Conservation (phyloP, 2,329 filamentous ascomycete species). For the Cadophora sp. region DNA sequence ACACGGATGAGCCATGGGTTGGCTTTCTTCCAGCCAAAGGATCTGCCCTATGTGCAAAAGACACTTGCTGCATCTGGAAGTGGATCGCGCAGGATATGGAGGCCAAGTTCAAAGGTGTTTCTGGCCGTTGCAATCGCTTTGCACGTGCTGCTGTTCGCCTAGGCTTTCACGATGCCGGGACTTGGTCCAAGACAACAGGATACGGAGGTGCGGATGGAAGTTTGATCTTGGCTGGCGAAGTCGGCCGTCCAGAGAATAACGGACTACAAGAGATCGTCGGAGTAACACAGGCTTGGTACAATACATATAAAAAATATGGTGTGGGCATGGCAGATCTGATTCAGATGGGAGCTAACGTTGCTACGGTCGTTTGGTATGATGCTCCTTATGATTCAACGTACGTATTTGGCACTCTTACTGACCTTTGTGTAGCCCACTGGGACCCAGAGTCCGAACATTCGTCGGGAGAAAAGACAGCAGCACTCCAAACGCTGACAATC, state of each 20-base stretch:
- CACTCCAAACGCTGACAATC: constrained; percentile 49
- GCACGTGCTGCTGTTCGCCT: constrained; percentile 55
- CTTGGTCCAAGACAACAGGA: constrained; percentile 49
- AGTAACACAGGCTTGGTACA: constrained; percentile 43
- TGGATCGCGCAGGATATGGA: constrained; percentile 29
- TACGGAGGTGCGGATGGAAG: constrained; percentile 56
- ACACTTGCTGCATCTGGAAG: constrained; percentile 35
- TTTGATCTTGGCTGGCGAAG: constrained; percentile 51
- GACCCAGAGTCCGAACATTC: constrained; percentile 58
- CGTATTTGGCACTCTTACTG: too few relatives aligned
- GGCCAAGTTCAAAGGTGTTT: constrained; percentile 21
- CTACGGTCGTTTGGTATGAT: constrained; percentile 48
- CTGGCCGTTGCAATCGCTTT: constrained; percentile 49
- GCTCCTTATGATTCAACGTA: too few relatives aligned
- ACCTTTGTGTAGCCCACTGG: constrained; percentile 47
- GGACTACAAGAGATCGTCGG: constrained; percentile 55
- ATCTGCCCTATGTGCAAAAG: constrained; percentile 17
- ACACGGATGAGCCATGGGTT: constrained; percentile 17
- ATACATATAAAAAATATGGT: constrained; percentile 49
- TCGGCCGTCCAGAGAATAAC: constrained; percentile 51
- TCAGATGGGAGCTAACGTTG: constrained; percentile 52
- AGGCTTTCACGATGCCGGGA: constrained; percentile 56
- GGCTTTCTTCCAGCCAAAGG: constrained; percentile 17
- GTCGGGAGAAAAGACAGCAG: constrained; percentile 58
- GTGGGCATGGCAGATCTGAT: constrained; percentile 62